Conservation (phyloP, 2,329 filamentous ascomycete genomes). For the Daldinia sp. region DNA sequence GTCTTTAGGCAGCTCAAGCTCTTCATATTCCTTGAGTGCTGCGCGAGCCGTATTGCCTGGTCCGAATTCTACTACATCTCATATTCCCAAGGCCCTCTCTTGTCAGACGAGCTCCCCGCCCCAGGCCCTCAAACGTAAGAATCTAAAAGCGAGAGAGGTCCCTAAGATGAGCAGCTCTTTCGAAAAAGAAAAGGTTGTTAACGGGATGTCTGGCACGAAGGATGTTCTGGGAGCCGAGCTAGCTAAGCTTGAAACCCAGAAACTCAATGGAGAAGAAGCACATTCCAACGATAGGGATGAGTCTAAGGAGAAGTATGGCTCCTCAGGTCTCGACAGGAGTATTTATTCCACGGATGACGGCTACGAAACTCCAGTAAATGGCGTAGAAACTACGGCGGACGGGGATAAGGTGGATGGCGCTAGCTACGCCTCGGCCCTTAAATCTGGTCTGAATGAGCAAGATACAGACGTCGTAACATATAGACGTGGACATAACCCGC, state of each 20-base stretch:
- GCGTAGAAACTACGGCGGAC: conserved; percentile 17
- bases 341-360: conserved; percentile 8
- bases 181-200: conserved; percentile 18
- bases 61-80: conserved; percentile 23
- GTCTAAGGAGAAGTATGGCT: conserved; percentile 2
- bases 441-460: conserved; percentile 22
- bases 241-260: background rate
- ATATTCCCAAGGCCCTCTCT: conserved; percentile 17
- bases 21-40: conserved; percentile 18
- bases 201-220: background rate
- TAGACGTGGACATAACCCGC: conserved; percentile 8
- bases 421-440: conserved; percentile 35
- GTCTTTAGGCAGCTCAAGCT: conserved; percentile 9
- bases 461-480: conserved; percentile 8
- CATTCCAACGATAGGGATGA: background rate
- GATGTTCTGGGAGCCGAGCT: background rate
- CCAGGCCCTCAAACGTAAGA: conserved; percentile 18
- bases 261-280: conserved; percentile 10
- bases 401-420: conserved; percentile 8
- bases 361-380: conserved; percentile 12
- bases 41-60: conserved; percentile 10
- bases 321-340: conserved; percentile 6
- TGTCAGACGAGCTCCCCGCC: conserved; percentile 16
- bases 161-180: conserved; percentile 29
- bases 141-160: conserved; percentile 3